Base-by-base conservation (phyloP, 345 rosid genomes). In the Litchi chinensis region DNA sequence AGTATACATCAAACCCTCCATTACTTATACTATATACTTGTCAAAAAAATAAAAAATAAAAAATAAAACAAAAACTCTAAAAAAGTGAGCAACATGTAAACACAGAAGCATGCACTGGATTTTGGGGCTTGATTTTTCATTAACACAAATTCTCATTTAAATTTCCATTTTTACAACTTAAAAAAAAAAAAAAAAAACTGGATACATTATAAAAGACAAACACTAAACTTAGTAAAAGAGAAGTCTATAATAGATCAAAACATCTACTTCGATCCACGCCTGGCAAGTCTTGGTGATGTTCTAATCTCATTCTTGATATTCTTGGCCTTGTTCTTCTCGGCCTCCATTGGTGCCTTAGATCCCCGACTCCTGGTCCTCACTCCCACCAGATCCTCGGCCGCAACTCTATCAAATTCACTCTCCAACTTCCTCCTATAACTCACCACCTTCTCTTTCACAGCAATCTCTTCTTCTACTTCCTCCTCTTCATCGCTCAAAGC, bases 351-450 rank as follows among this genome's bases (percentile, higher is more conserved):
- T 5, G 77, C 80, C 77, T 69, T 1, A 26, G 62, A 10, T 18
- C 50, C 39, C 44, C 70, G 73, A 18, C 76, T 67, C 69, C 75
- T 74, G 10, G 68, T 65, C 65, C 10, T 79, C 75, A 32, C 77
- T 12, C 75, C 72, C 62, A 24, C 39, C 79, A 37, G 12, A 65
- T 54, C 19, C 10, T 83, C 85, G 57, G 24, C 76, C 0, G 92
- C 97, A 26, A 89, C 99, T 50, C 80, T 77, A 16, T 96, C 96
- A 66, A 96, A 96, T 26, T 96, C 99, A 54, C 85, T 93, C 9
- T 82, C 92, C 6, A 87, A 83, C 65, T 39, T 79, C 80, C 81
- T 87, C 82, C 63, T 73, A 24, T 63, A 78, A 84, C 39, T 46
- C 70, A 37, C 41, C 60, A 24, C 32, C 59, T 46, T 62, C 65